Evolutionary conservation across 352 stramenopile species (phyloP).

Genomic region (Globisporangium irregulare): DNA sequence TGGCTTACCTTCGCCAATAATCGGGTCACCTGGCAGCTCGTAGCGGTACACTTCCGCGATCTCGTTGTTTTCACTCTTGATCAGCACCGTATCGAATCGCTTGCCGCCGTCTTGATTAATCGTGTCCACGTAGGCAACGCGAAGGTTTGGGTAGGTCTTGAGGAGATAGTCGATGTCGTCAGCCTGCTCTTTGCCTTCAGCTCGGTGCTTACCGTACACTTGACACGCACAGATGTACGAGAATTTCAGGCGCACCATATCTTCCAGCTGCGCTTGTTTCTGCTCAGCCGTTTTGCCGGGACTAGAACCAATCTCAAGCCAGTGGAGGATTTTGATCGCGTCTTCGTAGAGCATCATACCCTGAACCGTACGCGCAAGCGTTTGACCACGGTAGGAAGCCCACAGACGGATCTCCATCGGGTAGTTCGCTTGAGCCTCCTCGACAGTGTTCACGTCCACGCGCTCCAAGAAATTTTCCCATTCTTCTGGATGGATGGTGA

Average conservation of each 20-base stretch:
- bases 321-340: conserved; percentile 81
- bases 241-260: conserved; percentile 83
- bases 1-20: conserved; percentile 78
- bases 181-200: conserved; percentile 59
- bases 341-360: conserved; percentile 86
- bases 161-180: conserved; percentile 77
- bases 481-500: conserved; percentile 72
- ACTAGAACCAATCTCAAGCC: conserved; percentile 74
- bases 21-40: conserved; percentile 70
- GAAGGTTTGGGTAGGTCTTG: conserved; percentile 73
- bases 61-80: conserved; percentile 66
- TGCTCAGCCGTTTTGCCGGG: conserved; percentile 60
- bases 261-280: conserved; percentile 71
- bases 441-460: conserved; percentile 56
- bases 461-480: conserved; percentile 82
- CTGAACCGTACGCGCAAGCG: conserved; percentile 67
- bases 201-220: conserved; percentile 80
- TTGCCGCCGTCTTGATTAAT: conserved; percentile 34
- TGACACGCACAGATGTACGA: conserved; percentile 84
- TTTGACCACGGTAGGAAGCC: conserved; percentile 77
- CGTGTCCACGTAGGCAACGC: conserved; percentile 80
- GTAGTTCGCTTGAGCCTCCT: conserved; percentile 62
- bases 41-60: conserved; percentile 79
- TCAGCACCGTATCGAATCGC: conserved; percentile 64
- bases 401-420: conserved; percentile 73